Conservation (phyloP, 2,329 filamentous ascomycete species). For the Fusarium piperis region DNA sequence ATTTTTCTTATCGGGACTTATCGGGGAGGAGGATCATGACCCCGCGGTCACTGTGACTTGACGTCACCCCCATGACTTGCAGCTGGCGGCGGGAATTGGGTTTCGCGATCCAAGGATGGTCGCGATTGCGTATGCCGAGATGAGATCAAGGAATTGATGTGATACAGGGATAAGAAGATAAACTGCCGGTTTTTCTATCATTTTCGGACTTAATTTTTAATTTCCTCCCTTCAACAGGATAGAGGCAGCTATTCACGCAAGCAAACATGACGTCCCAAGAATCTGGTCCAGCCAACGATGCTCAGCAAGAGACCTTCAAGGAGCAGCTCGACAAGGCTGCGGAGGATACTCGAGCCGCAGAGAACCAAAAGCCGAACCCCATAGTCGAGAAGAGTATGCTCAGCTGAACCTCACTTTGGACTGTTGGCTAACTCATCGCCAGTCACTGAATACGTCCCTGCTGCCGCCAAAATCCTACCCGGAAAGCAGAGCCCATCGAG, state of each 20-base stretch:
- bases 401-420: neutral
- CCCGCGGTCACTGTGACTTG: conserved; percentile 31
- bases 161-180: neutral
- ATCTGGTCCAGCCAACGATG: conserved; percentile 6
- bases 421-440: conserved; percentile 12
- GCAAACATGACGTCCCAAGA: conserved; percentile 30
- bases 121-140: conserved; percentile 37
- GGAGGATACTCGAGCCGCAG: conserved; percentile 43
- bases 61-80: conserved; percentile 30
- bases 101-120: conserved; percentile 24
- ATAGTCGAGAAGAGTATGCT: conserved; percentile 56
- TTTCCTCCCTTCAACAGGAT: conserved; percentile 8
- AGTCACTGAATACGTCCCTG: conserved; percentile 58
- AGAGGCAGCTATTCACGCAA: neutral
- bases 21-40: conserved; percentile 12
- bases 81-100: conserved; percentile 5
- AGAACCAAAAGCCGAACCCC: conserved; percentile 44
- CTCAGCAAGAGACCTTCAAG: conserved; percentile 51
- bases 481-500: conserved; percentile 42
- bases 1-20: conserved; percentile 36
- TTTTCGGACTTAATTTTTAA: neutral
- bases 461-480: conserved; percentile 54
- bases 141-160: conserved; percentile 24
- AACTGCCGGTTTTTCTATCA: neutral
- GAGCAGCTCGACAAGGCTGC: conserved; percentile 56